Evolutionary conservation across 345 rosid species (phyloP).

Genomic region (Limnanthes douglasii): DNA sequence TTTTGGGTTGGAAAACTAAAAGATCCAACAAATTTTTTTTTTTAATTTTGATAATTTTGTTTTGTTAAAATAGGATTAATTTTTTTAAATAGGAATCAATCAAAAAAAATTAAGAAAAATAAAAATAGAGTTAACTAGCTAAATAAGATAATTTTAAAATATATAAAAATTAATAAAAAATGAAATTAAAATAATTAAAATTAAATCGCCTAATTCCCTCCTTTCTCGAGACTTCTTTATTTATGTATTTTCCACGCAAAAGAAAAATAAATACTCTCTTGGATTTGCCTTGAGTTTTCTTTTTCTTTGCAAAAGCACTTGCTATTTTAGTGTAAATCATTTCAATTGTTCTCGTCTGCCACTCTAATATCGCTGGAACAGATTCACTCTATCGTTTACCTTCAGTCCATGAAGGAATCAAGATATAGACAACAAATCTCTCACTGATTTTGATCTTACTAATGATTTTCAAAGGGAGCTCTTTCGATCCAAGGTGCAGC

Average conservation of each 20-base stretch:
- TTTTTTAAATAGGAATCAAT: no score
- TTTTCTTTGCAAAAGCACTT: slow-evolving; percentile 26
- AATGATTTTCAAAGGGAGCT: slow-evolving; percentile 53
- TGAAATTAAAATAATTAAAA: no score
- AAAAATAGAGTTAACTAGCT: no score
- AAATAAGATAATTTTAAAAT: no score
- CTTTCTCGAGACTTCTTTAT: slow-evolving; percentile 17
- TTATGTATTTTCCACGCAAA: slow-evolving; percentile 68
- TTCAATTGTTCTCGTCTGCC: slow-evolving; percentile 84
- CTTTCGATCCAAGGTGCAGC: slow-evolving; percentile 63
- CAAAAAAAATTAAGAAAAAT: no score
- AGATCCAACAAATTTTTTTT: no score
- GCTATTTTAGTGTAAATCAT: slow-evolving; percentile 72
- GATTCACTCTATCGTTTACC: slow-evolving; percentile 49
- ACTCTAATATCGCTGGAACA: slow-evolving; percentile 68
- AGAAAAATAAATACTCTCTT: slow-evolving; percentile 52
- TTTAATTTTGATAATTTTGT: no score
- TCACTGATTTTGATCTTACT: slow-evolving; percentile 69
- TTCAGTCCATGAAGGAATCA: slow-evolving; percentile 92
- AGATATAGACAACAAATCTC: slow-evolving; percentile 52
- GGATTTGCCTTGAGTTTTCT: slow-evolving; percentile 27
- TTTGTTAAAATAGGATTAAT: no score
- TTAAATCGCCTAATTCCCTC: no score
- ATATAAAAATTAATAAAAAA: no score
- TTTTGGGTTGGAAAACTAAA: no score